These are phyloP conservation scores for Alternaria brassicae DNA, from an alignment of 2,329 filamentous ascomycete genomes.

Conservation along the genomic window DNA sequence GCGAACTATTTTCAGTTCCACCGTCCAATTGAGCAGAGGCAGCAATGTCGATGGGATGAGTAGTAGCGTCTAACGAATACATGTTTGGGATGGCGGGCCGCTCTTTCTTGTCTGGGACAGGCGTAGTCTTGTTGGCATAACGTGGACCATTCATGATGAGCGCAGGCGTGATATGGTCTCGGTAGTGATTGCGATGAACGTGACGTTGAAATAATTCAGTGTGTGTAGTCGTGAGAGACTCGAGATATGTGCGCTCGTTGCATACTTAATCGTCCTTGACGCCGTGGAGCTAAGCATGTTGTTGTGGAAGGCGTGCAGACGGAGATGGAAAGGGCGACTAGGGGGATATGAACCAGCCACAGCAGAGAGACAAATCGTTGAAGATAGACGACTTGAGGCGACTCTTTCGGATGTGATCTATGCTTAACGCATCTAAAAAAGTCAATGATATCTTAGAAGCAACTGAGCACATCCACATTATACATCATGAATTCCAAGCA, in stretches of 20 bases:
- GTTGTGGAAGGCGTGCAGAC: neutral
- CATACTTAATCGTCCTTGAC: neutral
- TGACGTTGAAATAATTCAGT: neutral
- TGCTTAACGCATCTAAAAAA: neutral
- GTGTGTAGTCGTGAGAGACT: neutral
- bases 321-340: neutral
- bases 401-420: neutral
- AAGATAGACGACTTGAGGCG: neutral
- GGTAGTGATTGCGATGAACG: neutral
- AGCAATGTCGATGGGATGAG: neutral
- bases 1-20: slow-evolving; percentile 7
- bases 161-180: neutral
- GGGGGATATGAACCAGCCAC: neutral
- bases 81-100: too few species aligned
- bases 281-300: neutral
- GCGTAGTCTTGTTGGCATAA: neutral
- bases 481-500: neutral
- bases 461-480: neutral
- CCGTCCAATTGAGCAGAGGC: slow-evolving; percentile 18
- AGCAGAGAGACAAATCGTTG: neutral
- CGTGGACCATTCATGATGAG: neutral
- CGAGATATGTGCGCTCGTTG: neutral
- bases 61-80: neutral
- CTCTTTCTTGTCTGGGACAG: neutral
- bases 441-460: neutral